Percentiles rank a stretch among this genome's conserved stretches.
Evolutionary conservation across 2,329 filamentous ascomycete species (phyloP).

Genomic region (Sporothrix pseudoabietina): DNA sequence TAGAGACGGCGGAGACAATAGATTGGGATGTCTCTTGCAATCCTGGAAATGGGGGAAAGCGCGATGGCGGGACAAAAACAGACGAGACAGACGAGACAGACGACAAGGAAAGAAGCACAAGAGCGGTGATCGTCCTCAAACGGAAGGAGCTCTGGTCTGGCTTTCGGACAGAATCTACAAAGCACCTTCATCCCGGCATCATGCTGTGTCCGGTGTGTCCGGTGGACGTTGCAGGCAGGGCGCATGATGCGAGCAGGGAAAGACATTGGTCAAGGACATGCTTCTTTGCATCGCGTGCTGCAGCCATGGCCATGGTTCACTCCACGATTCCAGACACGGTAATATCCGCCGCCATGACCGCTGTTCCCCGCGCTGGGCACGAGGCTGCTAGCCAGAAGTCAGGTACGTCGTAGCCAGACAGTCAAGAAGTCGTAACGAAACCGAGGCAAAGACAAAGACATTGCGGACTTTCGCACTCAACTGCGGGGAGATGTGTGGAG

Average conservation of each 20-base stretch:
- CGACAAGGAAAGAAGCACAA: neutral
- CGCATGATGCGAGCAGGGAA: neutral
- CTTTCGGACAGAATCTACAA: neutral
- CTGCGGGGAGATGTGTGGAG: no score
- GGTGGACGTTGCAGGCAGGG: neutral
- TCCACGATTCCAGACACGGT: neutral
- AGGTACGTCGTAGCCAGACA: neutral
- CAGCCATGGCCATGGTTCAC: neutral
- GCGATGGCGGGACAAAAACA: neutral
- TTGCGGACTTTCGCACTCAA: neutral
- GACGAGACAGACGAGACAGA: neutral
- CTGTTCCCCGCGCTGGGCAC: neutral
- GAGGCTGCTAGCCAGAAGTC: slow-evolving; percentile 4
- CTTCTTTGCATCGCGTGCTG: neutral
- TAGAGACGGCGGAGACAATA: neutral
- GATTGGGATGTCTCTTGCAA: neutral
- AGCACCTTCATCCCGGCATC: neutral
- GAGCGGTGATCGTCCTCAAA: no score
- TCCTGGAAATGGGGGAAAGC: slow-evolving; percentile 12
- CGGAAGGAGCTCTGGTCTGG: neutral
- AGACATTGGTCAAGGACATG: neutral
- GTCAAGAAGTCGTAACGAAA: no score
- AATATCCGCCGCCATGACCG: neutral
- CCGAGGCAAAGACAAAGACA: neutral
- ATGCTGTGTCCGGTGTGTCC: slow-evolving; percentile 11